Evolutionary conservation across 2,329 filamentous ascomycete species (phyloP).

Genomic region (Chaetomiaceae sp.): DNA sequence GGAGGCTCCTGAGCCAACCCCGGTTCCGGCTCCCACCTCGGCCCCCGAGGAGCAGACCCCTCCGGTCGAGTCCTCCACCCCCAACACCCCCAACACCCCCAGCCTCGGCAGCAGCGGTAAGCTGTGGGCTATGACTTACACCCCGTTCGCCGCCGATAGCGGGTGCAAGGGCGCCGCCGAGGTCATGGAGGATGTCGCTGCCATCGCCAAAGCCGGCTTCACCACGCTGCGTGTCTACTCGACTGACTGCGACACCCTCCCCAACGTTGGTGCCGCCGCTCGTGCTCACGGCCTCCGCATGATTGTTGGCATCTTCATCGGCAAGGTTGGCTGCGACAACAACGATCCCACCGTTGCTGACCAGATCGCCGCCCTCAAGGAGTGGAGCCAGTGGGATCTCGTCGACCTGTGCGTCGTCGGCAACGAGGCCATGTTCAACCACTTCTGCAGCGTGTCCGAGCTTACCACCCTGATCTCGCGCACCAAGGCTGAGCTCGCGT

Average conservation of each 20-base stretch:
- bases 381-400: constrained; percentile 69
- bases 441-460: constrained; percentile 57
- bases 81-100: constrained; percentile 21
- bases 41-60: constrained; percentile 15
- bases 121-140: constrained; percentile 76
- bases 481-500: constrained; percentile 58
- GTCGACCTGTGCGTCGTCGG: constrained; percentile 80
- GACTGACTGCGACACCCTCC: constrained; percentile 80
- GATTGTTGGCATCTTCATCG: constrained; percentile 86
- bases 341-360: constrained; percentile 56
- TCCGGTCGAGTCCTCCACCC: constrained; percentile 19
- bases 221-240: constrained; percentile 76
- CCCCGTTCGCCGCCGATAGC: constrained; percentile 60
- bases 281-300: constrained; percentile 65
- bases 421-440: constrained; percentile 85
- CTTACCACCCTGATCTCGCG: constrained; percentile 67
- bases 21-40: constrained; percentile 22
- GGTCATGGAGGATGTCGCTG: constrained; percentile 56
- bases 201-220: constrained; percentile 65
- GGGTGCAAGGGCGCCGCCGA: constrained; percentile 60
- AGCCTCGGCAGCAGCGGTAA: constrained; percentile 41
- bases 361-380: constrained; percentile 69
- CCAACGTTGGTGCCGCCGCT: constrained; percentile 68
- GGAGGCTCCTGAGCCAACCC: constrained; percentile 23
- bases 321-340: constrained; percentile 57